phyloP scores from a whole-genome alignment of 2,329 filamentous ascomycete species.

The Fusarium coicis region DNA sequence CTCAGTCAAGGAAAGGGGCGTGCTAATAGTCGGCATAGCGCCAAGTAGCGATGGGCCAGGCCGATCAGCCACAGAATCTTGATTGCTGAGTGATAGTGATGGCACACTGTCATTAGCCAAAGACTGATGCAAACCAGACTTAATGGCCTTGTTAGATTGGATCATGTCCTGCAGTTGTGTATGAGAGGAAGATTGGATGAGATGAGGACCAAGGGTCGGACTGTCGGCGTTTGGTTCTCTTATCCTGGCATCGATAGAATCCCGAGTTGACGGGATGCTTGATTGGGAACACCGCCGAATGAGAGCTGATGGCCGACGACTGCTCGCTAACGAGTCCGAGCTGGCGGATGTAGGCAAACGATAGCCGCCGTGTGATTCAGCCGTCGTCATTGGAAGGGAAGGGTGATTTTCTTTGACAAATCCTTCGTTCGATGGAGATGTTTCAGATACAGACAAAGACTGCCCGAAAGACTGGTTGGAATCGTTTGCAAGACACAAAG shows the following conservation, averaged over 20 bases:
- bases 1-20: slow-evolving; percentile 48
- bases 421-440: slow-evolving; percentile 44
- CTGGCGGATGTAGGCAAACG: slow-evolving; percentile 65
- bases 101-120: slow-evolving; percentile 68
- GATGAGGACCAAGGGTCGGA: slow-evolving; percentile 68
- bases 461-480: slow-evolving; percentile 41
- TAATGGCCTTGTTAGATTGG: slow-evolving; percentile 67
- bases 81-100: slow-evolving; percentile 63
- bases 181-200: slow-evolving; percentile 60
- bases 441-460: slow-evolving; percentile 33
- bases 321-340: slow-evolving; percentile 55
- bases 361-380: slow-evolving; percentile 57
- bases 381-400: slow-evolving; percentile 53
- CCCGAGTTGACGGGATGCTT: slow-evolving; percentile 60
- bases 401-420: slow-evolving; percentile 48
- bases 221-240: slow-evolving; percentile 63
- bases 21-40: slow-evolving; percentile 43
- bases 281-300: slow-evolving; percentile 60
- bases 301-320: slow-evolving; percentile 51
- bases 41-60: slow-evolving; percentile 43
- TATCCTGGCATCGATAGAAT: slow-evolving; percentile 50
- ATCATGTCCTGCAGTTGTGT: slow-evolving; percentile 70
- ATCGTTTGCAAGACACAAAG: slow-evolving; percentile 61
- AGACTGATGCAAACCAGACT: slow-evolving; percentile 65
- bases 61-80: slow-evolving; percentile 58